A percentile compares a stretch with the other conserved stretches of the same genome.
phyloP scores from a whole-genome alignment of 2,329 filamentous ascomycete species.

The Colletotrichum agaves region DNA sequence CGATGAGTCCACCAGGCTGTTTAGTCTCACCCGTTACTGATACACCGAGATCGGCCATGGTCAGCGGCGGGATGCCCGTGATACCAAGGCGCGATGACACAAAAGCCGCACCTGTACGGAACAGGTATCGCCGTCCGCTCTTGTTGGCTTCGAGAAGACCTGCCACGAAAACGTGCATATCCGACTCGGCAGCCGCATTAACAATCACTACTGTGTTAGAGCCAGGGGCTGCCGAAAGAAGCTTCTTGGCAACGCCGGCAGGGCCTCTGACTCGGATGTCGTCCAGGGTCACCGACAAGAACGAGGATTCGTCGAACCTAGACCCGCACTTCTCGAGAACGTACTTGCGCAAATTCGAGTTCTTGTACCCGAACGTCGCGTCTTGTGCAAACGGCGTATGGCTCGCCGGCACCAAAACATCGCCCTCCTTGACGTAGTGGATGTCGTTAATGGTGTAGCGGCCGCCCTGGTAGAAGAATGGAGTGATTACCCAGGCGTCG shows the following conservation, averaged over 20 bases:
- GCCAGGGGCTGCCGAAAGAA: conserved; percentile 42
- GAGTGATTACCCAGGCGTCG: conserved; percentile 65
- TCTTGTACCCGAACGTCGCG: conserved; percentile 66
- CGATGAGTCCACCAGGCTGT: conserved; percentile 58
- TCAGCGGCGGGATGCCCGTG: conserved; percentile 60
- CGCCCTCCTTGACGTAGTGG: conserved; percentile 66
- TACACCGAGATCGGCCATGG: conserved; percentile 55
- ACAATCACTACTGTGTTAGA: conserved; percentile 55
- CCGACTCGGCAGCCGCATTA: conserved; percentile 63
- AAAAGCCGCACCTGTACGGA: conserved; percentile 54
- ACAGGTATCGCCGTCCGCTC: conserved; percentile 49
- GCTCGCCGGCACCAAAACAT: conserved; percentile 59
- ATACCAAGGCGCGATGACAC: conserved; percentile 63
- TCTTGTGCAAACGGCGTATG: conserved; percentile 67
- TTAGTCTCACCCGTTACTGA: conserved; percentile 36
- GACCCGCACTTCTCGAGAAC: conserved; percentile 60
- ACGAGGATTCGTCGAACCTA: conserved; percentile 41
- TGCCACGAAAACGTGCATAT: conserved; percentile 65
- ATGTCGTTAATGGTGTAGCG: conserved; percentile 67
- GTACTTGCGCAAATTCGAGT: conserved; percentile 63
- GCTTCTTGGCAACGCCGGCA: conserved; percentile 40
- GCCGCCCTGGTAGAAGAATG: conserved; percentile 69
- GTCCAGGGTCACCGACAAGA: conserved; percentile 45
- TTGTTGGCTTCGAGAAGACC: conserved; percentile 54
- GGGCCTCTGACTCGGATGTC: conserved; percentile 56